Evolutionary conservation across 352 stramenopile genomes (phyloP).

Genomic region (Phytophthora fragariae): DNA sequence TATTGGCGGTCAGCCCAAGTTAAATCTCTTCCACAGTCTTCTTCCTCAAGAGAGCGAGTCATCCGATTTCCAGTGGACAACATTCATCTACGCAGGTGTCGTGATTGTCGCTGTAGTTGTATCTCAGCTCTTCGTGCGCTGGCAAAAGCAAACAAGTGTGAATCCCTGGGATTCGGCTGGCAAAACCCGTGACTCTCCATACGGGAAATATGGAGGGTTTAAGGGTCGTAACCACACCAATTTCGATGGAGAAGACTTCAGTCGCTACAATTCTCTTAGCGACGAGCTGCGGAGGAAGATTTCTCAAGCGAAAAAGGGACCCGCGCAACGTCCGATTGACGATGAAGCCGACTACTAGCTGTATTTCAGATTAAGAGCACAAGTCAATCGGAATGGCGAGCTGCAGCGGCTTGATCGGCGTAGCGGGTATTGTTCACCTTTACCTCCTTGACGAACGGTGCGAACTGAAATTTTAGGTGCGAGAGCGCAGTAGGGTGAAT

Average conservation of each 20-base stretch:
- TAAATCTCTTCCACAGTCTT: constrained; percentile 48
- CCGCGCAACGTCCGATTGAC: constrained; percentile 11
- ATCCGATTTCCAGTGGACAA: constrained; percentile 35
- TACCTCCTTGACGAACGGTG: constrained; percentile 49
- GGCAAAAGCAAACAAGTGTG: constrained; percentile 17
- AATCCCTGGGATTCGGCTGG: constrained; percentile 34
- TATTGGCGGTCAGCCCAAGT: background rate
- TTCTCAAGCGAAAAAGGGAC: constrained; percentile 12
- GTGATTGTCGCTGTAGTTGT: constrained; percentile 36
- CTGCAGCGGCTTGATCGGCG: constrained; percentile 44
- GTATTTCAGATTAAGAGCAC: background rate
- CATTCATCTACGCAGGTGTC: constrained; percentile 26
- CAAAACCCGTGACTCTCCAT: constrained; percentile 10
- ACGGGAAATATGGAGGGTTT: constrained; percentile 22
- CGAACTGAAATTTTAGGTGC: constrained; percentile 60
- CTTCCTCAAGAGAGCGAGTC: constrained; percentile 32
- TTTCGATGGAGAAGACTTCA: constrained; percentile 29
- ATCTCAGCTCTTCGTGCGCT: constrained; percentile 43
- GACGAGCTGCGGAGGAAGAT: constrained; percentile 41
- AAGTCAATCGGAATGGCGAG: constrained; percentile 27
- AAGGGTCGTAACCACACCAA: constrained; percentile 4
- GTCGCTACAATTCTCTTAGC: constrained; percentile 45
- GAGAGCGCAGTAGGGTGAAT: constrained; percentile 50
- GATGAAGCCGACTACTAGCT: constrained; percentile 33
- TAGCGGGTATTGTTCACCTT: constrained; percentile 61